A percentile compares a stretch with the other conserved stretches of the same genome.
phyloP scores from a whole-genome alignment of 805 yeast species.

The Barnettozyma populi region DNA sequence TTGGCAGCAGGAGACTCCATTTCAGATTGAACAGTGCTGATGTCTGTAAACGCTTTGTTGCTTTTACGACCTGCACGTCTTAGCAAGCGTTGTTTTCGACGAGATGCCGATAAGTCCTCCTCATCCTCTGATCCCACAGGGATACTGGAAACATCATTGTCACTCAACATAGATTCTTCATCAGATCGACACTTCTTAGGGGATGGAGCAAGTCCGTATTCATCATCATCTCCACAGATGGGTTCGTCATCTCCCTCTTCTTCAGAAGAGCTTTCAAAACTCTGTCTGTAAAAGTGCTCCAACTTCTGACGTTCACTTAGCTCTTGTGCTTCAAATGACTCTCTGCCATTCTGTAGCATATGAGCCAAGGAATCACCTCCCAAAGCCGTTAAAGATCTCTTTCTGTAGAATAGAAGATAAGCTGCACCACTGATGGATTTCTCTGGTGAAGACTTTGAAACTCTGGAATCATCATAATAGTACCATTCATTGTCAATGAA shows the following conservation, averaged over 20 bases:
- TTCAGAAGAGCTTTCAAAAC: conserved; percentile 19
- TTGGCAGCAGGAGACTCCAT: not conserved
- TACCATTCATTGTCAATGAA: conserved; percentile 78
- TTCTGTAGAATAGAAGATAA: conserved; percentile 77
- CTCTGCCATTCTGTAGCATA: conserved; percentile 38
- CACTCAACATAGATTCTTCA: conserved; percentile 13
- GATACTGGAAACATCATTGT: conserved; percentile 17
- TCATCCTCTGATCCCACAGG: conserved; percentile 23
- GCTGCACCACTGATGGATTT: conserved; percentile 73
- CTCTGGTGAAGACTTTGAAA: conserved; percentile 52
- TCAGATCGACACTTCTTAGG: conserved; percentile 8
- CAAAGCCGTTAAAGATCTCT: conserved; percentile 33
- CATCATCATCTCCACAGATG: not conserved
- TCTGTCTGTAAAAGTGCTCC: conserved; percentile 24
- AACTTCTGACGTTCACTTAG: conserved; percentile 20
- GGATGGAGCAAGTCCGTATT: conserved; percentile 6
- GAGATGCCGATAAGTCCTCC: conserved; percentile 15
- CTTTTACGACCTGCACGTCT: not conserved
- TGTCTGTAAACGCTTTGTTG: not conserved
- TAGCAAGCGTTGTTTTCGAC: conserved; percentile 24
- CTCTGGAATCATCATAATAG: conserved; percentile 83
- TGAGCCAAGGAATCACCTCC: conserved; percentile 44
- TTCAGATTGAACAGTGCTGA: not conserved
- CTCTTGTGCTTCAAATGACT: conserved; percentile 25
- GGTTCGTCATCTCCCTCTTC: conserved; percentile 13